These are phyloP conservation scores for Fusarium floridanum DNA, from an alignment of 2,329 filamentous ascomycete genomes.

Conservation along the genomic window DNA sequence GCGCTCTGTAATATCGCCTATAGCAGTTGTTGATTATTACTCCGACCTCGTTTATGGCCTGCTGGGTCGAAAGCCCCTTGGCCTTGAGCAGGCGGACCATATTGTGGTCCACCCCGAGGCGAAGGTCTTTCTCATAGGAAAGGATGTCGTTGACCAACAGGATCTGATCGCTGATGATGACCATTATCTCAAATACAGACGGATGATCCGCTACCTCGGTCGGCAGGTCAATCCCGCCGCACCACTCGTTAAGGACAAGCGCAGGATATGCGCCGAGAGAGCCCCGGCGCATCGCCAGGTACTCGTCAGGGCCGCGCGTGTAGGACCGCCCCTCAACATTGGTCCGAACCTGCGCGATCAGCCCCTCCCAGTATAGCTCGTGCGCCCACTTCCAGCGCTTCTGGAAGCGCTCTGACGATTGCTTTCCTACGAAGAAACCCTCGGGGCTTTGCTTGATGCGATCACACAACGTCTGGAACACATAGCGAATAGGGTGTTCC, in stretches of 20 bases:
- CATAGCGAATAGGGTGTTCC: neutral
- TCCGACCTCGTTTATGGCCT: neutral
- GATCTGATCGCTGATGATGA: neutral
- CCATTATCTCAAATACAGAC: neutral
- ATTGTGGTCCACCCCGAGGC: neutral
- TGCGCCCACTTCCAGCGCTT: neutral
- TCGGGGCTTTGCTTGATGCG: neutral
- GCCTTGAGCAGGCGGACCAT: neutral
- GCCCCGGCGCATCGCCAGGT: neutral
- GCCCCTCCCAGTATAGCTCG: neutral
- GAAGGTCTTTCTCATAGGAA: neutral
- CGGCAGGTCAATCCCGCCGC: neutral
- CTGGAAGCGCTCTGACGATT: neutral
- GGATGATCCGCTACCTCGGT: neutral
- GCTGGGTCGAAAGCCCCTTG: neutral
- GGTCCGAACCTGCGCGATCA: neutral
- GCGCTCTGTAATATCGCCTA: neutral
- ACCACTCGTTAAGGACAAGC: neutral
- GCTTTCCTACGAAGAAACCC: neutral
- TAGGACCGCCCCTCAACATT: neutral
- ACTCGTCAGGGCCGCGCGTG: neutral
- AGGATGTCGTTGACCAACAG: neutral
- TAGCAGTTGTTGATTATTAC: neutral
- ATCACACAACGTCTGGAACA: neutral
- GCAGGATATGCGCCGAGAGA: neutral